Conservation (phyloP, 2,329 filamentous ascomycete species). For the Aureobasidium sp. region DNA sequence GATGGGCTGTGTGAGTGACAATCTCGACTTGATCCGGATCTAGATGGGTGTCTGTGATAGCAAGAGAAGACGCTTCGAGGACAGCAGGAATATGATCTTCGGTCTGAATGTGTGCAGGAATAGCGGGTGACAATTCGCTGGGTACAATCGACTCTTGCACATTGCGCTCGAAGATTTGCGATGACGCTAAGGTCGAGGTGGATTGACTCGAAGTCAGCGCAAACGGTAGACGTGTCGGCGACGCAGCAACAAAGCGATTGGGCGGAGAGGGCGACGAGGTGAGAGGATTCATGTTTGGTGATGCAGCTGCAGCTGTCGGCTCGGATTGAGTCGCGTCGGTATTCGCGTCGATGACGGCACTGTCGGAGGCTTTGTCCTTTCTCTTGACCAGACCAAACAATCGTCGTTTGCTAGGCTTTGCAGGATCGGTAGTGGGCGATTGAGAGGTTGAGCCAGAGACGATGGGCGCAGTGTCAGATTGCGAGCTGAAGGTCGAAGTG, state of each 20-base stretch:
- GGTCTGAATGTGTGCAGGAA: constrained; percentile 86
- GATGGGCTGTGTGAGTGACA: constrained; percentile 77
- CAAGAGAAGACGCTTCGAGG: constrained; percentile 81
- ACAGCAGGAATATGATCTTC: constrained; percentile 92
- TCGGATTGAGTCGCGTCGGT: constrained; percentile 15
- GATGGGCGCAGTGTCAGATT: constrained; percentile 8
- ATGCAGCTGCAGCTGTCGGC: neutral
- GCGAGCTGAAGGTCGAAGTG: constrained; percentile 1
- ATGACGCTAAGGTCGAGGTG: constrained; percentile 59
- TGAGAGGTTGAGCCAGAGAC: neutral
- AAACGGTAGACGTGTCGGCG: neutral
- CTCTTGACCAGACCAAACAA: constrained; percentile 20
- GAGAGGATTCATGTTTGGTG: constrained; percentile 15
- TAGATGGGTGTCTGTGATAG: constrained; percentile 79
- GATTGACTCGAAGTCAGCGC: constrained; percentile 63
- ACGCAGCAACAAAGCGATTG: constrained; percentile 5
- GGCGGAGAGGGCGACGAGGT: constrained; percentile 23
- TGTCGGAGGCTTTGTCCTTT: constrained; percentile 17
- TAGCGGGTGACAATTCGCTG: constrained; percentile 72
- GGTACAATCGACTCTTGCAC: constrained; percentile 71
- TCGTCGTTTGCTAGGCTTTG: constrained; percentile 21
- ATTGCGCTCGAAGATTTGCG: constrained; percentile 84
- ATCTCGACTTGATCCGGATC: constrained; percentile 90
- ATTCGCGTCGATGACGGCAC: constrained; percentile 12
- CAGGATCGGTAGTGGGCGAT: neutral